A percentile compares a stretch with the other conserved stretches of the same genome.
Evolutionary conservation across 129 eudicot species (phyloP).

Genomic region (Pittosporum tobira): DNA sequence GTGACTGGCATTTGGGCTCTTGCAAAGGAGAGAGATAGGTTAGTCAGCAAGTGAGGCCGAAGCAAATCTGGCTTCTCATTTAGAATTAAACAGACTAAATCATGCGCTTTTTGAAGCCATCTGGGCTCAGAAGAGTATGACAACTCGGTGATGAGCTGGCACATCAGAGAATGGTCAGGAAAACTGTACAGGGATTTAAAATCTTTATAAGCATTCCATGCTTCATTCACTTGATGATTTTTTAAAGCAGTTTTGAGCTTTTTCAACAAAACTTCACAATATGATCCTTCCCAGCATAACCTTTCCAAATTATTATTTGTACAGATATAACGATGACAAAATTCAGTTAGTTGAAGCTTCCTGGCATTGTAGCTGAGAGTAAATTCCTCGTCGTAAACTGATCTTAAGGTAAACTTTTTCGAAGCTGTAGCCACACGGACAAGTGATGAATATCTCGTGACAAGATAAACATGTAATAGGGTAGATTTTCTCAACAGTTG

Average conservation of each 20-base stretch:
- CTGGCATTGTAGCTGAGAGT: neutral
- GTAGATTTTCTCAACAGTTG: slow-evolving; percentile 13
- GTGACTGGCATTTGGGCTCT: slow-evolving; percentile 68
- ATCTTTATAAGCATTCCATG: slow-evolving; percentile 51
- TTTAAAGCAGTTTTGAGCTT: slow-evolving; percentile 48
- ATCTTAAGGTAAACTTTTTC: slow-evolving; percentile 11
- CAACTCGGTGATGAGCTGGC: slow-evolving; percentile 38
- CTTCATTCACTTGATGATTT: slow-evolving; percentile 48
- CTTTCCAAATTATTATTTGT: slow-evolving; percentile 16
- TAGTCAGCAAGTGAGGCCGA: slow-evolving; percentile 33
- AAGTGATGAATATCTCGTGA: slow-evolving; percentile 19
- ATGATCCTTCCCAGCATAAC: slow-evolving; percentile 31
- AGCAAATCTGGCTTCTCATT: slow-evolving; percentile 40
- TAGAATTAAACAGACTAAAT: slow-evolving; percentile 34
- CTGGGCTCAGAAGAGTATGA: slow-evolving; percentile 53
- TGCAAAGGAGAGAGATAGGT: slow-evolving; percentile 53
- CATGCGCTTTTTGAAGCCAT: slow-evolving; percentile 50
- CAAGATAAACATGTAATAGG: slow-evolving; percentile 1
- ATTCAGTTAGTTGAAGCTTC: slow-evolving; percentile 6
- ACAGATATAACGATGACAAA: slow-evolving; percentile 15
- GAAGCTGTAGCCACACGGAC: slow-evolving; percentile 8
- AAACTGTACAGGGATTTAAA: slow-evolving; percentile 53
- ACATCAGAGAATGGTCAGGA: slow-evolving; percentile 33
- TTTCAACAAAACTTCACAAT: slow-evolving; percentile 28
- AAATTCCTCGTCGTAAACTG: slow-evolving; percentile 11